phyloP scores from a whole-genome alignment of 2,329 filamentous ascomycete genomes.

The Colletotrichum echinochloae region DNA sequence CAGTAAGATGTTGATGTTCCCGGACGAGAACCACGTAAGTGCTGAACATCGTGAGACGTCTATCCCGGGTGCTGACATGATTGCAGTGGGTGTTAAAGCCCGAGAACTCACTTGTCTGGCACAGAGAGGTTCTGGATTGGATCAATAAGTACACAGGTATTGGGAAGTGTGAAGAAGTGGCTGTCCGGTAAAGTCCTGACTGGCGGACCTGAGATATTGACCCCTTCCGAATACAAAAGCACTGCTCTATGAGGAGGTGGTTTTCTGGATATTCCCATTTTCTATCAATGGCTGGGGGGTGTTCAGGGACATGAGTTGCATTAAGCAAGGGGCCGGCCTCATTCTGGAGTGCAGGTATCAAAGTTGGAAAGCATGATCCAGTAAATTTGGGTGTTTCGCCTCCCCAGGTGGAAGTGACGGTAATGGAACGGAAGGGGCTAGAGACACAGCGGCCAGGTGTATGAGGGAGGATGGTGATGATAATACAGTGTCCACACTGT shows the following conservation, averaged over 20 bases:
- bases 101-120: constrained; percentile 93
- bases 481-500: constrained; percentile 23
- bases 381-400: background rate
- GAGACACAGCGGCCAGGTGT: background rate
- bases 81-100: constrained; percentile 86
- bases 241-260: background rate
- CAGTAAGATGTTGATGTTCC: constrained; percentile 84
- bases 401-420: background rate
- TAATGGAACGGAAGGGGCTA: background rate
- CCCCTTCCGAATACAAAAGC: background rate
- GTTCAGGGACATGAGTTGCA: background rate
- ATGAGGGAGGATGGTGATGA: background rate
- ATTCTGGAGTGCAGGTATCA: background rate
- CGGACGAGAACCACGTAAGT: constrained; percentile 74
- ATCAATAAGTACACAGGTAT: constrained; percentile 72
- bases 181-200: constrained; percentile 19
- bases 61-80: constrained; percentile 45
- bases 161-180: constrained; percentile 41
- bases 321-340: background rate
- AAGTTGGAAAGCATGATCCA: background rate
- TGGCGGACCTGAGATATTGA: too few species aligned
- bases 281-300: too few species aligned
- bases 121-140: constrained; percentile 85
- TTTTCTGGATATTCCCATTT: background rate
- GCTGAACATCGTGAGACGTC: background rate